These are phyloP conservation scores for Syzygium syzygioides DNA, from an alignment of 441 rosid species.

Conservation along the genomic window DNA sequence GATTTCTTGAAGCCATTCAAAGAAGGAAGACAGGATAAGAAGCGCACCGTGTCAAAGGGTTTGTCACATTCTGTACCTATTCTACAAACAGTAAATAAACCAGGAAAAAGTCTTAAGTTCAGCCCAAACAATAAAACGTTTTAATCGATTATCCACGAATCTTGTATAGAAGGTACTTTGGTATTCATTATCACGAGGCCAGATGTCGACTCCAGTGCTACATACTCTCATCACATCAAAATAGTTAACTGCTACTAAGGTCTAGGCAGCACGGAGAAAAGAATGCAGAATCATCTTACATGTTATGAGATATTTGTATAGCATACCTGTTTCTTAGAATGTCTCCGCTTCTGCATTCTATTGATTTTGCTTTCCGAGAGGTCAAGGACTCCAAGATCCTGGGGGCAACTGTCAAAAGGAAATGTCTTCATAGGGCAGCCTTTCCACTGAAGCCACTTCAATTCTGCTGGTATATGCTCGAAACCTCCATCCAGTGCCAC, in stretches of 20 bases:
- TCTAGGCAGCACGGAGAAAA: neutral
- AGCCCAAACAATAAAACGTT: neutral
- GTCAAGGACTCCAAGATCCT: conserved; percentile 53
- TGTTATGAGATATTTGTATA: neutral
- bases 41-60: neutral
- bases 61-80: neutral
- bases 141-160: too few species aligned
- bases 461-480: conserved; percentile 32
- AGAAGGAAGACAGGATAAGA: neutral
- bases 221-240: too few species aligned
- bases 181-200: too few species aligned
- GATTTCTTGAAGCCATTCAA: neutral
- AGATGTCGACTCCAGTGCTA: too few species aligned
- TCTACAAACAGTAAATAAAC: neutral
- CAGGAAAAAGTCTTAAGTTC: neutral
- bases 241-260: neutral
- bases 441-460: conserved; percentile 73
- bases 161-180: too few species aligned
- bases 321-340: conserved; percentile 23
- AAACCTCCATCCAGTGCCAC: conserved; percentile 43
- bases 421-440: conserved; percentile 41
- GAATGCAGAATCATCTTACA: neutral
- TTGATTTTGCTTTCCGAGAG: conserved; percentile 49
- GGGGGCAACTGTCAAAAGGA: conserved; percentile 30
- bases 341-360: conserved; percentile 11